Evolutionary conservation across 768 basidiomycete species (phyloP), one percentile per base, ranked within the genome.

Genomic region (Lentinula boryana): DNA sequence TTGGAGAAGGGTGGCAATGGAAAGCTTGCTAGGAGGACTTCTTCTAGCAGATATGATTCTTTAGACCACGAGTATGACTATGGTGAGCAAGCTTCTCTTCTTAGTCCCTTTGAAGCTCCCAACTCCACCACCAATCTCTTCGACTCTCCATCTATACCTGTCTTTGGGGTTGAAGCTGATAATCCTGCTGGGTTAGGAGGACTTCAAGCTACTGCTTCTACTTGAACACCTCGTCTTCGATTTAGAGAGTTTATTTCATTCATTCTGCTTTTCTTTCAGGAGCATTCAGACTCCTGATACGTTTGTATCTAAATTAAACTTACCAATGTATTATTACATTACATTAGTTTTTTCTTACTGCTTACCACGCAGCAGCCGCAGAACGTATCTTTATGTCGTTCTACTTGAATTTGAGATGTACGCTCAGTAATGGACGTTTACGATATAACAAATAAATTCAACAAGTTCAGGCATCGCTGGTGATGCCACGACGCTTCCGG

Each of bases 1-100:
- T 71, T 91, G n/a, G 88, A 79, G 1, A 86, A 56, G 27, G 40
- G 55, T 31, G 55, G 55, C 23, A 56, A 40, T 56, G 55, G 55
- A 6, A 56, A 56, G 41, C 40, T 56, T 8, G 55, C 55, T 13
- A 56, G 55, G 32, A 36, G 55, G 23, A 16, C 55, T 10, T 56
- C 55, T 27, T 36, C 33, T 4, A 36, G n/a, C 21, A 48, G 46
- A 48, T 48, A 48, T 23, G 33, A 51, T 35, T 15, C 31, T 12
- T 12, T 51, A 18, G 50, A 51, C 7, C 50, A 51, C 9, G 50
- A 51, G 50, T 51, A 32, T 10, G 50, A 51, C 9, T 31, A 31
- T 51, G 50, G 46, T 48, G 21, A 48, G 46, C 46, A 18, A 21
- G 1, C 46, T 21, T 23, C 9, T n/a, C 21, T 48, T 23, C 21